A percentile compares a stretch with the other conserved stretches of the same genome.
These are phyloP conservation scores for Rhizopus sp. DNA, from an alignment of 371 early-diverging fungal genomes.

Conservation along the genomic window DNA sequence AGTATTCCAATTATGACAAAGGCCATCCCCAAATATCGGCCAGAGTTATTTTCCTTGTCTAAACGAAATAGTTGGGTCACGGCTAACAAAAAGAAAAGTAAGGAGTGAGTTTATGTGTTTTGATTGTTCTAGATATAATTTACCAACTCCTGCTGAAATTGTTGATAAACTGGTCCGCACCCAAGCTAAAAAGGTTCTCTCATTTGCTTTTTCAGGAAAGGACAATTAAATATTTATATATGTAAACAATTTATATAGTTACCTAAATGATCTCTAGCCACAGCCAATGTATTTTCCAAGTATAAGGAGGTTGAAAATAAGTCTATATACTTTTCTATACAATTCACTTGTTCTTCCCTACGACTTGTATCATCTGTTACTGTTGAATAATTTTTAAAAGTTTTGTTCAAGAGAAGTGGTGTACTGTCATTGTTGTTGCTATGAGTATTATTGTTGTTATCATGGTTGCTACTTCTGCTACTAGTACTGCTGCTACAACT, in stretches of 20 bases:
- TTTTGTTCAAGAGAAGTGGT: not conserved
- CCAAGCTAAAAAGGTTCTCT: conserved; percentile 82
- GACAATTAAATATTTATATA: conserved; percentile 13
- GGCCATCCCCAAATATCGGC: conserved; percentile 46
- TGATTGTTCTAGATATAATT: conserved; percentile 6
- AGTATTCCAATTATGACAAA: conserved; percentile 66
- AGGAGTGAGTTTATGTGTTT: not conserved
- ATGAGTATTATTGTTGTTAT: no score
- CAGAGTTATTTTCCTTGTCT: conserved; percentile 32
- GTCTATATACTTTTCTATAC: not conserved
- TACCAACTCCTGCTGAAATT: conserved; percentile 76
- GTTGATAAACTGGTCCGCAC: conserved; percentile 74
- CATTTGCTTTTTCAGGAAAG: conserved; percentile 58
- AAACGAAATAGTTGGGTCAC: conserved; percentile 75
- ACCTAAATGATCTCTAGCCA: conserved; percentile 79
- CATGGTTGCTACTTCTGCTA: no score
- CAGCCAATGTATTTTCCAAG: conserved; percentile 78
- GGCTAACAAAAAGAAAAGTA: conserved; percentile 38
- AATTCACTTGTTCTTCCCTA: not conserved
- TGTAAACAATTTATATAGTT: conserved; percentile 8
- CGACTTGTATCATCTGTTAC: not conserved
- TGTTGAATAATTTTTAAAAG: not conserved
- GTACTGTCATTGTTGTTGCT: not conserved
- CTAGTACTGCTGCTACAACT: no score
- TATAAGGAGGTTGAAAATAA: conserved; percentile 27